Percentiles rank a stretch among this genome's conserved stretches.
phyloP scores from a whole-genome alignment of 2,329 filamentous ascomycete species.

The Amauroascus niger region DNA sequence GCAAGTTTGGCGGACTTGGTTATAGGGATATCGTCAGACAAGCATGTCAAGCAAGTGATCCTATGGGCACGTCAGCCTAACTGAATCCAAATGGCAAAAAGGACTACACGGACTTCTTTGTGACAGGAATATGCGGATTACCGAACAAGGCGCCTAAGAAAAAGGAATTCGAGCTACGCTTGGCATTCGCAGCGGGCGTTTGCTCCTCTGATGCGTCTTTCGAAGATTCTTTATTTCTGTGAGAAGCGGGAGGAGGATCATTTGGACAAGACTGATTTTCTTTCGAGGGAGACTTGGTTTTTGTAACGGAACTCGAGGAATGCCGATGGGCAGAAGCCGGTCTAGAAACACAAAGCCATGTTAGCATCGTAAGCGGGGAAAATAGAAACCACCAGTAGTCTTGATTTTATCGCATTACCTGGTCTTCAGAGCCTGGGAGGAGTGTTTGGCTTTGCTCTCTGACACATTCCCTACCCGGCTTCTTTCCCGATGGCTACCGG shows the following conservation, averaged over 20 bases:
- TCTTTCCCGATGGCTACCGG: background rate
- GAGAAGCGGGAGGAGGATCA: background rate
- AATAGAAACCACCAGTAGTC: too few relatives aligned
- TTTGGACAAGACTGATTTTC: background rate
- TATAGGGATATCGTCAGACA: conserved; percentile 54
- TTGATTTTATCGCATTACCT: conserved; percentile 1
- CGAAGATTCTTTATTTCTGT: background rate
- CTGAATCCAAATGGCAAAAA: background rate
- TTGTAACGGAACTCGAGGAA: background rate
- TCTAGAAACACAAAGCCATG: background rate
- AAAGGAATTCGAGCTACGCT: conserved; percentile 9
- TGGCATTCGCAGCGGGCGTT: background rate
- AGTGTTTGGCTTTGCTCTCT: background rate
- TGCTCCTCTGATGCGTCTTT: conserved; percentile 4
- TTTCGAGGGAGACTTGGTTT: background rate
- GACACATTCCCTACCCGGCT: background rate
- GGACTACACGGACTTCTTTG: conserved; percentile 14
- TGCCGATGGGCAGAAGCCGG: background rate
- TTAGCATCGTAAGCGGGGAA: background rate
- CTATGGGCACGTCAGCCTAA: conserved; percentile 34
- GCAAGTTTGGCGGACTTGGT: conserved; percentile 59
- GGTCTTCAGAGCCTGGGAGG: background rate
- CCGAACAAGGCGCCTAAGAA: conserved; percentile 7
- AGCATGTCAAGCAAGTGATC: conserved; percentile 62
- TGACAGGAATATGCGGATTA: conserved; percentile 6